Base-by-base conservation (phyloP, 768 basidiomycete genomes). In the Tulasnella sp. region DNA sequence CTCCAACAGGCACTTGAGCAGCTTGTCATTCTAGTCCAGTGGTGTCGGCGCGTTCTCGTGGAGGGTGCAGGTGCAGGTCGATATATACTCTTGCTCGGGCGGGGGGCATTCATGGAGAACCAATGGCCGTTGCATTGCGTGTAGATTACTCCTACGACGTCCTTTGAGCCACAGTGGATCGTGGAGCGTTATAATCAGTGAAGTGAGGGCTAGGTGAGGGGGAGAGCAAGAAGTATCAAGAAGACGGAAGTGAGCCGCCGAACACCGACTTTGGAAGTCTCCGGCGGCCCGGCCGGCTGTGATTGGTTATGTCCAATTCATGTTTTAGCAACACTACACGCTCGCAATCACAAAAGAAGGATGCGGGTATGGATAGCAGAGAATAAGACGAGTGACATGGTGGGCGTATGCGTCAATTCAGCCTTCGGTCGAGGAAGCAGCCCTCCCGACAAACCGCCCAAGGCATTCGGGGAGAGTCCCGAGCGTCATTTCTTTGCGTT, bases 91-190 rank as follows among this genome's bases (percentile, higher is more conserved):
- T 14, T 34, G 44, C 31, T 82, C 81, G 20, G 75, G 50, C n/a
- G 81, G 60, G 18, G 81, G 81, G 60, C 44, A 74, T 11, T 31
- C 46, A 48, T 81, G 82, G 24, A 82, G 81, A 34, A 46, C n/a
- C 12, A 80, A 75, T 6, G 82, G 81, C 7, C 81, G 37, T 14
- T 75, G 46, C 79, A 81, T 81, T 34, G 1, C 16, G 54, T 2
- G 12, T 8, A 16, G 11, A 40, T 31, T 18, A 16, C 60, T 64
- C 8, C 60, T 24, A 31, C 60, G 12, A 31, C n/a, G 22, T 8
- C 24, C 60, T 24, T 18, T 14, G 12, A n/a, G 31, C 2, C n/a
- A 3, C 24, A 12, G 60, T 11, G 60, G 2, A 28, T 28, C n/a
- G 1, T 8, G 20, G 48, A 20, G 9, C 42, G 42, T 37, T 37